Evolutionary conservation across 2,329 filamentous ascomycete species (phyloP), one percentile per base, ranked within the genome.

Genomic region (Colletotrichum navitas): DNA sequence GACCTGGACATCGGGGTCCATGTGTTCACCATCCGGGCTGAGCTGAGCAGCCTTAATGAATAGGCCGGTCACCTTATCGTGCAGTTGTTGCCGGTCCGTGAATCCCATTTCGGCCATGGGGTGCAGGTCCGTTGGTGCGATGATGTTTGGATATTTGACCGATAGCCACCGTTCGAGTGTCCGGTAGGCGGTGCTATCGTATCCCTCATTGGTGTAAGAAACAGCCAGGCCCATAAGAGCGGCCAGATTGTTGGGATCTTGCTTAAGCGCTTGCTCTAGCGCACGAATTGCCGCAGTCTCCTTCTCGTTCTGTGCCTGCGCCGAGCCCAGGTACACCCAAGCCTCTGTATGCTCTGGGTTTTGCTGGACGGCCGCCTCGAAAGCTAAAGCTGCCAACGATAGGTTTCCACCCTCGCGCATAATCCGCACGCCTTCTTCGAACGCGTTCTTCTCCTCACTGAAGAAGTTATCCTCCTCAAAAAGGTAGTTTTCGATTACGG

Each of bases 1-100:
- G 70, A 99, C 96, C 83, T 99, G 97, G 10, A 99, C 96, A 80
- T 99, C 96, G 0, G 96, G 96, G 78, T 99, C 97, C 93, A 99
- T 98, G 78, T 96, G 94, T 78, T 94, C 94, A 72, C 95, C 96
- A 60, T 94, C 92, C 0, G 96, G 96, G 39, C 94, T 96, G 60
- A 98, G 89, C 77, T 97, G 95, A 0, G 96, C 96, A 0, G 96
- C 96, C 79, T 92, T 86, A 79, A 99, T 97, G 83, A 98, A 99
- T 54, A 95, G 88, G 73, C 93, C 88, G 1, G 94, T 98, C 45
- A 99, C 93, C 79, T 94, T 94, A 77, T 95, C 92, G 81, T 98
- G 96, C 32, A 99, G 89, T 63, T 93, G 85, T 78, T 96, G 92
- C 34, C 95, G 93, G 83, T 98, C 95, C 36, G 95, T 98, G 84